Evolutionary conservation across 2,329 filamentous ascomycete species (phyloP), one percentile per base, ranked within the genome.

Genomic region (Fusarium nanum): DNA sequence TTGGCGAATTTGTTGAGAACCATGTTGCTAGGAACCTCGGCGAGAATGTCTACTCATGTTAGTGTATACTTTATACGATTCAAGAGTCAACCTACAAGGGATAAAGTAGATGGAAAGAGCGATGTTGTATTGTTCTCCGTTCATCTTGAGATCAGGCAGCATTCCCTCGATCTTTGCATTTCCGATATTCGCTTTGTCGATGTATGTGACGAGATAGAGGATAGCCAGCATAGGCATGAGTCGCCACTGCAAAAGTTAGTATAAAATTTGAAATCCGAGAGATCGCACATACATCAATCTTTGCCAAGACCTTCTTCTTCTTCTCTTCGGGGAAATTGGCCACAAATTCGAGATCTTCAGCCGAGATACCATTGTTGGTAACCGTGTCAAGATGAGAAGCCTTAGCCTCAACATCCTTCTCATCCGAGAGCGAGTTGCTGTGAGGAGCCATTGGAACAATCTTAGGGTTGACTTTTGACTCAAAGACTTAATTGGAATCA

Each of bases 251-350:
- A 8, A 18, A 3, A 20, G 49, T 52, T 0, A 2, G 7, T 23
- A 44, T 49, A 20, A 54, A 47, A 30, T 30, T 16, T 1, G 2
- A 0, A 7, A 23, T 2, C 6, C 2, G 1, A 3, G 12, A 7
- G 2, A 23, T 9, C 1, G 0, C 3, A 22, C 49, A 8, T 56
- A 72, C 70, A 46, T 72, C 70, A 2, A 73, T 60, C 42, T 73
- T 73, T 6, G 67, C 37, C 50, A 73, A 44, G 11, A 71, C 58
- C 25, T 71, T 73, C 67, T 73, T 73, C 32, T 56, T 68, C 41
- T 68, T 71, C 3, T 73, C 70, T 3, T 73, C 70, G 0, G 70
- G 52, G 25, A 73, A 73, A 7, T 69, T 71, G 6, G 58, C 54
- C 1, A 72, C 67, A 57, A 72, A 72, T n/a, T 67, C 70, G 5